phyloP scores from a whole-genome alignment of 192 early-diverging fungal species.

The Podila horticola region DNA sequence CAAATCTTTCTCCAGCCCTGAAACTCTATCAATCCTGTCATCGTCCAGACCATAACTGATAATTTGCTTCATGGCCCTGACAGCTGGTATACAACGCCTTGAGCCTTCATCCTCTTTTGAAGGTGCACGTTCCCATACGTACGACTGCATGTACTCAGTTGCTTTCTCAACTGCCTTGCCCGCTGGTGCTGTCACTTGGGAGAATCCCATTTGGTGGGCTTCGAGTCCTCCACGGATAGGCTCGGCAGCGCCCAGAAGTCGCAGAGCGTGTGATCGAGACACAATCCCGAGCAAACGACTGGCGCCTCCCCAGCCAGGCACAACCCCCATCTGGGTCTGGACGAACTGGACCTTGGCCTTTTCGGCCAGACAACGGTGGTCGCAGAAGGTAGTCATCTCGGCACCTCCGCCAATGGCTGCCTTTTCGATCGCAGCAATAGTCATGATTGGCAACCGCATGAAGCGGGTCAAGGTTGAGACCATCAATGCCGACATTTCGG shows the following conservation, averaged over 20 bases:
- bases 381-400: slow-evolving; percentile 69
- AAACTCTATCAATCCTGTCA: slow-evolving; percentile 39
- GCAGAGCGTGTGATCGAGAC: slow-evolving; percentile 56
- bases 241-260: slow-evolving; percentile 56
- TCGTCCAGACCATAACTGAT: slow-evolving; percentile 37
- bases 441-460: slow-evolving; percentile 62
- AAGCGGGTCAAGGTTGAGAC: slow-evolving; percentile 67
- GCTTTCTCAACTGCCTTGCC: slow-evolving; percentile 31
- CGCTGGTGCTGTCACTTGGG: slow-evolving; percentile 36
- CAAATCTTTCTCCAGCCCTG: slow-evolving; percentile 42
- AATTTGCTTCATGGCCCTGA: slow-evolving; percentile 63
- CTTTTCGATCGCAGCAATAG: slow-evolving; percentile 69
- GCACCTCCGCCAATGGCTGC: slow-evolving; percentile 76
- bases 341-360: slow-evolving; percentile 65
- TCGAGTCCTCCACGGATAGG: slow-evolving; percentile 43
- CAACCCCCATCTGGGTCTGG: slow-evolving; percentile 68
- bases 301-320: slow-evolving; percentile 74
- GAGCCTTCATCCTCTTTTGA: slow-evolving; percentile 1
- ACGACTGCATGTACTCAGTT: slow-evolving; percentile 52
- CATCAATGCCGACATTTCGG: slow-evolving; percentile 66
- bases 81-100: slow-evolving; percentile 55
- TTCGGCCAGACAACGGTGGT: slow-evolving; percentile 60
- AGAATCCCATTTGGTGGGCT: slow-evolving; percentile 53
- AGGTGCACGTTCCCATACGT: slow-evolving; percentile 35
- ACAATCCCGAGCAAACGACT: slow-evolving; percentile 55